Evolutionary conservation across 257 asterid genomes (phyloP), one percentile per base, ranked within the genome.

Genomic region (Capsicum pubescens): DNA sequence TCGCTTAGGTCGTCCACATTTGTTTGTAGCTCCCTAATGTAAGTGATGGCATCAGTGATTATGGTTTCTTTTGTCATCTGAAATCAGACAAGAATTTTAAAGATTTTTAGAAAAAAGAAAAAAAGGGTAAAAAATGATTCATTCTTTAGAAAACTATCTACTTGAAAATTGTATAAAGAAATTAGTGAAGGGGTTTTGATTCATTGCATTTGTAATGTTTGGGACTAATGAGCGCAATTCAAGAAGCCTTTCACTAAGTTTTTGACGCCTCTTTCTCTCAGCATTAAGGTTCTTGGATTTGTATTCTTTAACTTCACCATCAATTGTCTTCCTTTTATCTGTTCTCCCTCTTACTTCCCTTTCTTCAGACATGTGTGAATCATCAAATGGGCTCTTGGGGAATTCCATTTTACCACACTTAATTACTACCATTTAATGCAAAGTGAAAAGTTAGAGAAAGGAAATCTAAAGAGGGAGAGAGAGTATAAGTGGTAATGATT

Each of bases 211-310:
- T 7, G 97, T 93, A 77, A 95, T 95, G 55, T 83, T 93, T 0
- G 99, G 99, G 87, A 93, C 97, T 57, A 93, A 84, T 17, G 99
- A 84, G 4, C 98, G 97, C 15, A 95, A 92, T 88, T 92, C 93
- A 0, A 92, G 91, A 11, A 92, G 95, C 79, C 94, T 68, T 57
- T 91, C 93, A 4, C 86, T 87, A 82, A 95, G 98, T 84, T 95
- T 95, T 90, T 91, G 89, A 66, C 99, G 97, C 17, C 98, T 86
- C 80, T 61, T 88, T 83, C 97, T 90, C 84, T 95, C 98, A 2
- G 98, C 97, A 0, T 66, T 70, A 15, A 95, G 99, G 84, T 95
- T 94, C 93, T 94, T 94, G 66, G 99, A 95, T 80, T 89, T 95
- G 89, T n/a, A 91, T 46, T 48, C 85, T 21, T 56, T 83, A 15